phyloP scores from a whole-genome alignment of 2,329 filamentous ascomycete genomes.

The Epichloe bromicola region DNA sequence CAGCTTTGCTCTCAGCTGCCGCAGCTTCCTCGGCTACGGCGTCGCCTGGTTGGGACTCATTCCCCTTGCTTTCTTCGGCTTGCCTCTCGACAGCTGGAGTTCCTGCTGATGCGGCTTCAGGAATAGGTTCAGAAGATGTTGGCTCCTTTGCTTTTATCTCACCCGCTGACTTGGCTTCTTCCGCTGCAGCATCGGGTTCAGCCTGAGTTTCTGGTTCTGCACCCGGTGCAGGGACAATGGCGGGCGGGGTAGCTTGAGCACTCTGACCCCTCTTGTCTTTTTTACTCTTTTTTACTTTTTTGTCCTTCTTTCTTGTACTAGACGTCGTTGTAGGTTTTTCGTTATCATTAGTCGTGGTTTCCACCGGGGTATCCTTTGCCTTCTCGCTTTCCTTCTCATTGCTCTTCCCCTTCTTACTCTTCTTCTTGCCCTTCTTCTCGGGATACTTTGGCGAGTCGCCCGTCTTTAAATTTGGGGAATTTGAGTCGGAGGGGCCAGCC shows the following conservation, averaged over 20 bases:
- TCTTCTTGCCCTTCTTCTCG: conserved; percentile 7
- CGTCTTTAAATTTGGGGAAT: conserved; percentile 4
- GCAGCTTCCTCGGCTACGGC: not conserved
- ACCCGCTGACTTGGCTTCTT: not conserved
- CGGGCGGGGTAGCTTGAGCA: not conserved
- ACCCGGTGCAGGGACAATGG: not conserved
- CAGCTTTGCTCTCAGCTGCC: not conserved
- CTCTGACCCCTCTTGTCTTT: conserved; percentile 11
- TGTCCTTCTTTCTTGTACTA: conserved; percentile 12
- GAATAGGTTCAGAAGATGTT: not conserved
- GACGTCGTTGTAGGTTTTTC: conserved; percentile 7
- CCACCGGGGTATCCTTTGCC: conserved; percentile 4
- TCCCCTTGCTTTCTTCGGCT: not conserved
- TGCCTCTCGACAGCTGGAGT: not conserved
- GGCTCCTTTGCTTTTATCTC: not conserved
- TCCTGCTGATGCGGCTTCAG: not conserved
- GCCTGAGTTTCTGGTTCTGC: conserved; percentile 2
- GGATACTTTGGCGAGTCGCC: conserved; percentile 3
- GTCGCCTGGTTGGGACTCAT: not conserved
- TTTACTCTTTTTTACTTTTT: conserved; percentile 12
- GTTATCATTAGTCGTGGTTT: conserved; percentile 9
- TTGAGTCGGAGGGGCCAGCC: not conserved
- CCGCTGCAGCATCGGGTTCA: conserved; percentile 6
- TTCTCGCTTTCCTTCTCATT: conserved; percentile 7
- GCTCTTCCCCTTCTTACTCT: conserved; percentile 11